Conservation (phyloP, 2,329 filamentous ascomycete genomes). For the Microdochium nivale region DNA sequence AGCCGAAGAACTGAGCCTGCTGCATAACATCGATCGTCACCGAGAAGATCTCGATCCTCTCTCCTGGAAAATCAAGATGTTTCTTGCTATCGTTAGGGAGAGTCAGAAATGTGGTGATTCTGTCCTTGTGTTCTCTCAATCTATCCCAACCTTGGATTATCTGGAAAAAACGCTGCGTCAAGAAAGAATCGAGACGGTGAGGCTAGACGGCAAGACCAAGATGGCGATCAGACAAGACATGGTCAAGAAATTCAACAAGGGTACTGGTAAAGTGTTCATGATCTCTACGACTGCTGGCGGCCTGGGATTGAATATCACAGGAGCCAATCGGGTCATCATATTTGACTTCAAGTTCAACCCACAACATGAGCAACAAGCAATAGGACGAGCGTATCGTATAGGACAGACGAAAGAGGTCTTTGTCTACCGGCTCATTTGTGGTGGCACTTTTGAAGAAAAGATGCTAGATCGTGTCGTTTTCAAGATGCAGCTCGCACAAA, state of each 20-base stretch:
- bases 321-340: conserved; percentile 78
- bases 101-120: conserved; percentile 59
- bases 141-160: conserved; percentile 60
- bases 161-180: conserved; percentile 47
- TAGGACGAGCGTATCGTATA: conserved; percentile 78
- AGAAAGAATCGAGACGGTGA: conserved; percentile 37
- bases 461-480: conserved; percentile 69
- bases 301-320: conserved; percentile 61
- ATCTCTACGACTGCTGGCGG: conserved; percentile 81
- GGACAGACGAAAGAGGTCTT: conserved; percentile 74
- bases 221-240: conserved; percentile 50
- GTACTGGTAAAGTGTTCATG: conserved; percentile 53
- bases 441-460: conserved; percentile 70
- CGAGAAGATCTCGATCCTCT: conserved; percentile 33
- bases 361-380: conserved; percentile 73
- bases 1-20: conserved; percentile 22
- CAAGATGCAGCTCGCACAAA: conserved; percentile 70
- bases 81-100: conserved; percentile 62
- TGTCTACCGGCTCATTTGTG: conserved; percentile 74
- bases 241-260: conserved; percentile 61
- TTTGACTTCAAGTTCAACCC: conserved; percentile 82
- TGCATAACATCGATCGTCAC: conserved; percentile 10
- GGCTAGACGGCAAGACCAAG: conserved; percentile 60
- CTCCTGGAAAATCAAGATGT: conserved; percentile 52
- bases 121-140: conserved; percentile 73